A percentile compares a stretch with the other conserved stretches of the same genome.
Conservation (phyloP, 192 early-diverging fungal genomes). For the Coemansia sp. region DNA sequence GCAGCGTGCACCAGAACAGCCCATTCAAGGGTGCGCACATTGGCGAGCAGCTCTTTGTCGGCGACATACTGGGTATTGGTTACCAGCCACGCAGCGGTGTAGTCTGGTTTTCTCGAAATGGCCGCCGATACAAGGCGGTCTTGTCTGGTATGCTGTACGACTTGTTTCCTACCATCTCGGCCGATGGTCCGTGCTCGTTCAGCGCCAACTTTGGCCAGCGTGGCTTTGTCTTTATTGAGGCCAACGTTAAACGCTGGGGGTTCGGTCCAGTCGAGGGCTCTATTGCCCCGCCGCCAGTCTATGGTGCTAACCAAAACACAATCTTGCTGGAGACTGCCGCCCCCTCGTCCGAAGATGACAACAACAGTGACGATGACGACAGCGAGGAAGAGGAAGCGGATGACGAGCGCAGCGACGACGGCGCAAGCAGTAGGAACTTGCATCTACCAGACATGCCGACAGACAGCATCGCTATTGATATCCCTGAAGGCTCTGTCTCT, state of each 20-base stretch:
- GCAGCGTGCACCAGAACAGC: conserved; percentile 66
- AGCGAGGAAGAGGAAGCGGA: neutral
- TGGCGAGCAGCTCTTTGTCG: conserved; percentile 66
- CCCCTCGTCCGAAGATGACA: conserved; percentile 19
- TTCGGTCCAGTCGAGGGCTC: conserved; percentile 70
- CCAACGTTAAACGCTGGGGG: conserved; percentile 83
- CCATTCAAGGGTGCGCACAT: conserved; percentile 63
- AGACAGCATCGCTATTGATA: conserved; percentile 27
- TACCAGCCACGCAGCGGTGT: conserved; percentile 73
- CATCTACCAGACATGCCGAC: neutral
- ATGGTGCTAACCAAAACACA: conserved; percentile 70
- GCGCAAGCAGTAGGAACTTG: neutral
- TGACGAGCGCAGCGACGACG: neutral
- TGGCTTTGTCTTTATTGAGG: conserved; percentile 82
- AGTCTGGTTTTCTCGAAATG: conserved; percentile 75
- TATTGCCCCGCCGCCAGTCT: conserved; percentile 69
- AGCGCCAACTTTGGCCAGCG: conserved; percentile 75
- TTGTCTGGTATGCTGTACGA: conserved; percentile 70
- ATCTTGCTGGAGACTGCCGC: conserved; percentile 57
- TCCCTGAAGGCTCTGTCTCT: neutral
- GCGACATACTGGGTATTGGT: conserved; percentile 76
- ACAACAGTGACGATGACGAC: conserved; percentile 6
- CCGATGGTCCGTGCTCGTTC: conserved; percentile 53
- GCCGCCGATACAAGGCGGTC: conserved; percentile 66
- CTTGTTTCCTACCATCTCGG: conserved; percentile 59